phyloP scores from a whole-genome alignment of 2,329 filamentous ascomycete species.

The Aspergillus novofumigatus region DNA sequence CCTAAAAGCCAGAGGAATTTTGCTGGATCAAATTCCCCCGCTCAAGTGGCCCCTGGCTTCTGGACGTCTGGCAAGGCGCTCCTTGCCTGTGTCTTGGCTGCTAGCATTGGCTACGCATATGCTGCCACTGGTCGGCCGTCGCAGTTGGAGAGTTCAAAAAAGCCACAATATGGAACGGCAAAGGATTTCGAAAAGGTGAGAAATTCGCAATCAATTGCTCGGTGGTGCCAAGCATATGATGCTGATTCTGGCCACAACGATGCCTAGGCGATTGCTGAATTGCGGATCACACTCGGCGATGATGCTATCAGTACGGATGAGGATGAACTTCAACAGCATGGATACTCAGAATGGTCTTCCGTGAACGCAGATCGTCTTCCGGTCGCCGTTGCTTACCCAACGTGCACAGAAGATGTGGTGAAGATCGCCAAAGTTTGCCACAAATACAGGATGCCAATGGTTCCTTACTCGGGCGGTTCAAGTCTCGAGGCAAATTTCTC shows the following conservation, averaged over 20 bases:
- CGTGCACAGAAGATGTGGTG: conserved; percentile 61
- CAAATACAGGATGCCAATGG: conserved; percentile 76
- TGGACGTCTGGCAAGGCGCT: conserved; percentile 47
- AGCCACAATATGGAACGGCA: conserved; percentile 36
- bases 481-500: conserved; percentile 89
- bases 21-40: conserved; percentile 12
- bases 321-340: conserved; percentile 60
- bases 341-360: conserved; percentile 67
- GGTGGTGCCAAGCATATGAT: no score
- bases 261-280: conserved; percentile 53
- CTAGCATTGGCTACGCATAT: conserved; percentile 49
- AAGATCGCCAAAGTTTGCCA: conserved; percentile 67
- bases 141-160: conserved; percentile 10
- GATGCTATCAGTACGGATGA: conserved; percentile 61
- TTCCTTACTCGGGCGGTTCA: conserved; percentile 80
- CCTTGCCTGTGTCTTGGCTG: conserved; percentile 47
- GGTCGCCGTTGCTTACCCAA: conserved; percentile 62
- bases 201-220: neutral
- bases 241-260: conserved; percentile 1
- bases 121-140: conserved; percentile 40
- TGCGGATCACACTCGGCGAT: conserved; percentile 51
- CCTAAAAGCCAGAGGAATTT: conserved; percentile 9
- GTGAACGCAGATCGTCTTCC: conserved; percentile 62
- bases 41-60: conserved; percentile 23
- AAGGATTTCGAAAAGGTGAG: conserved; percentile 39